Base-by-base conservation (phyloP, 805 yeast genomes). In the Starmera amethionina region DNA sequence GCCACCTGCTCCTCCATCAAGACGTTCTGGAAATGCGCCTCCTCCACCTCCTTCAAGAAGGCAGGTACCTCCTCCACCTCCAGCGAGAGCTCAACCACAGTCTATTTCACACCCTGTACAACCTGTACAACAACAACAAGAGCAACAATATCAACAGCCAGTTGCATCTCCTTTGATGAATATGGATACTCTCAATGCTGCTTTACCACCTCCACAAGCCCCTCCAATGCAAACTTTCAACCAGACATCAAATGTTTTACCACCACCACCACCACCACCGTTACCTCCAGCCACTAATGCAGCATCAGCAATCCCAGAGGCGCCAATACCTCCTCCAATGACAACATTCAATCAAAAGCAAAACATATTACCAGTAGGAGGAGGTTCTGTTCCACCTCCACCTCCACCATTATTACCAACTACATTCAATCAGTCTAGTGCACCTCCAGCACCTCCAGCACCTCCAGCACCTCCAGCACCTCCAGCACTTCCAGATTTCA, bases 401-500 rank as follows among this genome's bases (percentile, higher is more conserved):
- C 49, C 51, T 25, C 40, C 45, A 22, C 43, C 48, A 22, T 27
- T 25, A 28, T 42, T 45, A 22, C 42, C 48, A 8, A 56, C 51
- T 40, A 43, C 49, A 32, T 48, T 58, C 15, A 53, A 51, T 11
- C 34, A 27, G 6, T 6, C 40, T 0, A 36, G 30, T 6, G 60
- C 68, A 14, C 57, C 60, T 14, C 58, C 60, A 11, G 52, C 70
- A 7, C 60, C 67, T 7, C 62, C 67, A 12, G 57, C 62, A 8
- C 63, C 65, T 28, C 50, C 46, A 30, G 40, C 52, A 16, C 55
- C 58, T 8, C 52, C 58, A 19, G 50, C 56, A 3, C 54, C 58
- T 5, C 49, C 58, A 30, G 47, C 54, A 1, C 25, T 22, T 22
- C 54, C 59, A 7, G 47, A 56, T 18, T 45, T 49, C 30, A 41